These are phyloP conservation scores for Boletus patriciae DNA, from an alignment of 768 basidiomycete species.

Conservation along the genomic window DNA sequence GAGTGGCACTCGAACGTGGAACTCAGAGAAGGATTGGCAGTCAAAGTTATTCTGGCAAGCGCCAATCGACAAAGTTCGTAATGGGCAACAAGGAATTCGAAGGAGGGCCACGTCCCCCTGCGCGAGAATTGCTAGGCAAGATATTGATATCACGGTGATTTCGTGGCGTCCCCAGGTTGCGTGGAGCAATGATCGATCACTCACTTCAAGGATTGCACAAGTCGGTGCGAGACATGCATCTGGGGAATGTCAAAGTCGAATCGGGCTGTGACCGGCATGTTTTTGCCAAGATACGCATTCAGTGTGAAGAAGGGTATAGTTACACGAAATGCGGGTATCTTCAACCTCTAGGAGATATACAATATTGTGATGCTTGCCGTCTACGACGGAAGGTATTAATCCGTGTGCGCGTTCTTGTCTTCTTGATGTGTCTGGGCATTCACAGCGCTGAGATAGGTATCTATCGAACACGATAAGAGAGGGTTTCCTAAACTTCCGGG, in stretches of 20 bases:
- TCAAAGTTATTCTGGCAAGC: not conserved
- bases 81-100: not conserved
- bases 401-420: not conserved
- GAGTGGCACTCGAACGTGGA: not conserved
- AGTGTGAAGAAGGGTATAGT: not conserved
- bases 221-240: not conserved
- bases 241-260: not conserved
- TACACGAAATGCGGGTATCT: slow-evolving; percentile 12
- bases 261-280: not conserved
- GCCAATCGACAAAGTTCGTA: not conserved
- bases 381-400: slow-evolving; percentile 1
- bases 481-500: not conserved
- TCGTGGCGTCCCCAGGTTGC: not conserved
- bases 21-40: not conserved
- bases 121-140: not conserved
- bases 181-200: not conserved
- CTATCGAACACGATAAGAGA: slow-evolving; percentile 30
- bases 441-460: slow-evolving; percentile 61
- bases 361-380: not conserved
- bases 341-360: slow-evolving; percentile 14
- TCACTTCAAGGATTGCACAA: not conserved
- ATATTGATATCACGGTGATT: not conserved
- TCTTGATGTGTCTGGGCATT: slow-evolving; percentile 38
- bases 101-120: too few relatives aligned
- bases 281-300: not conserved